A percentile compares a stretch with the other conserved stretches of the same genome.
Evolutionary conservation across 768 basidiomycete species (phyloP).

Genomic region (Kwoniella europaea): DNA sequence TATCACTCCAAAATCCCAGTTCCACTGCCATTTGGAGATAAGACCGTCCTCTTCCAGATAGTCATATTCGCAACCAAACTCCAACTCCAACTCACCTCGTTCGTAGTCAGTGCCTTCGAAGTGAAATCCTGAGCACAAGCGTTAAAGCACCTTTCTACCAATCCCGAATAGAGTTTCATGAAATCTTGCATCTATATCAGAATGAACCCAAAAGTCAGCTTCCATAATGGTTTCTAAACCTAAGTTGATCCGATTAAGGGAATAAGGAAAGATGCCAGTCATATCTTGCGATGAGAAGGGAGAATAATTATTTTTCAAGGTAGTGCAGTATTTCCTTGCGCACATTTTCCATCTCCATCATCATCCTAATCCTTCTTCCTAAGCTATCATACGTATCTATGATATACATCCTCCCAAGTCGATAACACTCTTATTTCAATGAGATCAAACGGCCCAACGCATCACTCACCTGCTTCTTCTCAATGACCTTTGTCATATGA

Average conservation of each 20-base stretch:
- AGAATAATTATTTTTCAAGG: too few species aligned
- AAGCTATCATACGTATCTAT: too few species aligned
- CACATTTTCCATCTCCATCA: too few species aligned
- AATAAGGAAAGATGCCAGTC: too few species aligned
- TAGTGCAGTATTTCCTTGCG: too few species aligned
- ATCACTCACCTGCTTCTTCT: constrained; percentile 85
- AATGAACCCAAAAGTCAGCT: background rate
- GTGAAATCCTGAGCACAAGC: constrained; percentile 96
- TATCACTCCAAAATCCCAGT: too few species aligned
- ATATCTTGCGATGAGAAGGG: too few species aligned
- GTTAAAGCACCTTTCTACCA: constrained; percentile 95
- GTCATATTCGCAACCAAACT: background rate
- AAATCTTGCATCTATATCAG: constrained; percentile 92
- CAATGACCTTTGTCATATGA: constrained; percentile 81
- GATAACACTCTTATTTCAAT: background rate
- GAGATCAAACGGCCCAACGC: background rate
- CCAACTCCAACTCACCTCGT: constrained; percentile 70
- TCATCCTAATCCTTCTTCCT: too few species aligned
- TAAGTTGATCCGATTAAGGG: too few species aligned
- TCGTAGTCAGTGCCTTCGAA: constrained; percentile 85
- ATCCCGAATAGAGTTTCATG: constrained; percentile 86
- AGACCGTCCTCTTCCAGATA: background rate
- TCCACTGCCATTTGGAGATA: too few species aligned
- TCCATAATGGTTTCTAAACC: background rate
- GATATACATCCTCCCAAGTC: background rate